Base-by-base conservation (phyloP, 2,329 filamentous ascomycete species). In the Xylaria sp. region DNA sequence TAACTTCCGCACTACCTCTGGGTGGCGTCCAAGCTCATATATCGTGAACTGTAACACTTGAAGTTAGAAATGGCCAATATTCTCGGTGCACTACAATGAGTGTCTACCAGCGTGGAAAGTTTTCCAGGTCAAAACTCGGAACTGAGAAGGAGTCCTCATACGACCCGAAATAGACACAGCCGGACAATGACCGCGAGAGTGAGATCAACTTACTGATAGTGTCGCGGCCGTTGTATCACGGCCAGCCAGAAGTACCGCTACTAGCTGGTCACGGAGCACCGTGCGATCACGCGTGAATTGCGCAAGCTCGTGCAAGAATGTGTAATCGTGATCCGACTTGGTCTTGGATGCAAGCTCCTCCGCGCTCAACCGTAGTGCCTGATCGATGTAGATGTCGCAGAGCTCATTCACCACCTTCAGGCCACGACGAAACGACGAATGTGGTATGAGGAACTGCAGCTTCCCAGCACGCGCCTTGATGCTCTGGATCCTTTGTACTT, bases 221-320 rank as follows among this genome's bases (percentile, higher is more conserved):
- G 92, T 94, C 18, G 86, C 88, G 37, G 94, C 94, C 0, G 94
- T 98, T 15, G 94, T 97, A 80, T 98, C 94, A 48, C 92, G 88
- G 13, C 93, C 94, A 1, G 94, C 94, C 18, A 98, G 87, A 2
- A 98, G 87, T 12, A 97, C 88, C 54, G 91, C 90, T 18, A 96
- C 87, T 57, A 97, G 84, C 80, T 98, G 94, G 80, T 97, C 94
- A 41, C 94, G 92, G 15, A 98, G 86, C 3, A 94, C 87, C 63
- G 85, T 87, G 65, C 85, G 84, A 76, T 91, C 88, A 41, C 92
- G 89, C 0, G 94, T 97, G 82, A 93, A 94, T 48, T 87, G 86
- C 54, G 94, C 93, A 2, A 98, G 87, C 37, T 93, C 92, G 80
- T 97, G 92, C 23, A 97, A 87, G 82, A 98, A 97, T 1, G 92